Evolutionary conservation across 345 rosid species (phyloP).

Genomic region (Boechera stricta): DNA sequence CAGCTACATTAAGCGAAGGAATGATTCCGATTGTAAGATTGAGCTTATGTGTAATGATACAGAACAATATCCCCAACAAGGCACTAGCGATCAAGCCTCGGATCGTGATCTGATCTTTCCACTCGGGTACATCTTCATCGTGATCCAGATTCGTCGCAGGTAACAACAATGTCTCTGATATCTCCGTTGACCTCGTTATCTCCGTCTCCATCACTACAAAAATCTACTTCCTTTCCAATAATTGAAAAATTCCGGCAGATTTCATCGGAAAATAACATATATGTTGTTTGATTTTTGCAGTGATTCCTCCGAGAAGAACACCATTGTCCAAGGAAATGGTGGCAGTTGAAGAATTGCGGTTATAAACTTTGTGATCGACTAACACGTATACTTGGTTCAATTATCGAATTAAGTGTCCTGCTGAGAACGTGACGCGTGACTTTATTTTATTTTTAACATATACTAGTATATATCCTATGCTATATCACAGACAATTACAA

Average conservation of each 20-base stretch:
- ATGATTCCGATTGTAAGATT: constrained; percentile 84
- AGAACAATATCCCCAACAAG: constrained; percentile 67
- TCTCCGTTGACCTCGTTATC: constrained; percentile 46
- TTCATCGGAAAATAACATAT: neutral
- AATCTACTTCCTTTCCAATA: neutral
- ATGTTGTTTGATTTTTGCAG: neutral
- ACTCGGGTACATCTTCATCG: constrained; percentile 59
- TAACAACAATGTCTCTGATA: constrained; percentile 53
- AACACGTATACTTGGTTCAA: too few relatives aligned
- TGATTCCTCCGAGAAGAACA: neutral
- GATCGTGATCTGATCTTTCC: constrained; percentile 88
- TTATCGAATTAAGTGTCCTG: too few relatives aligned
- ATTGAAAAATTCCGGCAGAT: neutral
- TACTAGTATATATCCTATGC: too few relatives aligned
- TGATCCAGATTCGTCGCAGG: constrained; percentile 23
- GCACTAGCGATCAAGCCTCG: constrained; percentile 74
- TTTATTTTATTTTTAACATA: too few relatives aligned
- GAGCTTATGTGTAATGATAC: constrained; percentile 85
- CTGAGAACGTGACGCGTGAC: too few relatives aligned
- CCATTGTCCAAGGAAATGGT: neutral
- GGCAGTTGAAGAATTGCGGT: neutral
- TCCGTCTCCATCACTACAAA: constrained; percentile 54
- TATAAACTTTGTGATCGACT: neutral
- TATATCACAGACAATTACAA: too few relatives aligned
- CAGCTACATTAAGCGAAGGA: constrained; percentile 81